Evolutionary conservation across 306 rosid genomes (phyloP).

Genomic region (Prosopis cineraria): DNA sequence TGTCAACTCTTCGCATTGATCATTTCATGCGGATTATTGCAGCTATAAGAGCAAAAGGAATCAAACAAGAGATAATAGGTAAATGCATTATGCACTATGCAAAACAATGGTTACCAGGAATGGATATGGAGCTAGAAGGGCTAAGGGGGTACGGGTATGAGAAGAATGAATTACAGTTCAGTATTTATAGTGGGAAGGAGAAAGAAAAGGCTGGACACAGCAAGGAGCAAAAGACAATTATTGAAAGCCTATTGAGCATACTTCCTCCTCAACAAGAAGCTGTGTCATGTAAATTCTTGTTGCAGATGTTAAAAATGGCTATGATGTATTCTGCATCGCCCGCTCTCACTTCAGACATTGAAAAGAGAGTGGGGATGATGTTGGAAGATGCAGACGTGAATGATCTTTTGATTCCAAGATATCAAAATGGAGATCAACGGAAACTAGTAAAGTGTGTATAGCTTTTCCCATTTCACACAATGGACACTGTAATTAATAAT

Average conservation of each 20-base stretch:
- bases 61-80: slow-evolving; percentile 68
- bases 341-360: slow-evolving; percentile 86
- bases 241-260: slow-evolving; percentile 77
- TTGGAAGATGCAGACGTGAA: slow-evolving; percentile 83
- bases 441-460: slow-evolving; percentile 62
- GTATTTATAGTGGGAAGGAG: slow-evolving; percentile 56
- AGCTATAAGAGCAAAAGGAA: slow-evolving; percentile 67
- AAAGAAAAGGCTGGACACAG: slow-evolving; percentile 51
- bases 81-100: slow-evolving; percentile 80
- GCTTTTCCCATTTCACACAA: slow-evolving; percentile 1
- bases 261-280: slow-evolving; percentile 83
- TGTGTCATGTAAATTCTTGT: slow-evolving; percentile 77
- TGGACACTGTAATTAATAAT: not conserved
- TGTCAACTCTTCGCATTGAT: slow-evolving; percentile 59
- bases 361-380: slow-evolving; percentile 80
- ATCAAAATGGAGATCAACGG: slow-evolving; percentile 61
- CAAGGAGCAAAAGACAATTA: slow-evolving; percentile 69
- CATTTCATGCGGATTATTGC: slow-evolving; percentile 71
- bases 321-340: slow-evolving; percentile 78
- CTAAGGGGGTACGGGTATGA: slow-evolving; percentile 66
- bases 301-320: slow-evolving; percentile 82
- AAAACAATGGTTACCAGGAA: slow-evolving; percentile 69
- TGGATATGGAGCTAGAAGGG: slow-evolving; percentile 71
- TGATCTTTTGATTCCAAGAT: slow-evolving; percentile 84
- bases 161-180: slow-evolving; percentile 64